A percentile compares a stretch with the other conserved stretches of the same genome.
Evolutionary conservation across 176 grass and related monocot species (phyloP).

Genomic region (Pontederia paniculata): DNA sequence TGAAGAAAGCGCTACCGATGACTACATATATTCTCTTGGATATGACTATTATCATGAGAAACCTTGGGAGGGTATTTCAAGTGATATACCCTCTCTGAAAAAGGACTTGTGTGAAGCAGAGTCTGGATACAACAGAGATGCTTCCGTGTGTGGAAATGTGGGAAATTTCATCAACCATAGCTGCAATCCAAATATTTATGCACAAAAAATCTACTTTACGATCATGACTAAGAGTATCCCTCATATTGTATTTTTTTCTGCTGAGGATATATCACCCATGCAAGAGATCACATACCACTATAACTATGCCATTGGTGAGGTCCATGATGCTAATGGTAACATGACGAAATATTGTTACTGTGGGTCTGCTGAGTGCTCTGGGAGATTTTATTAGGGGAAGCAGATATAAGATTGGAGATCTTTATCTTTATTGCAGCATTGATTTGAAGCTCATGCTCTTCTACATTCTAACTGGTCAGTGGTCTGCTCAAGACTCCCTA

Average conservation of each 20-base stretch:
- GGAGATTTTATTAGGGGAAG: constrained; percentile 53
- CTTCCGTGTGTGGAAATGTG: constrained; percentile 49
- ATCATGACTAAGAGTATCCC: constrained; percentile 48
- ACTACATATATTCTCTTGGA: constrained; percentile 38
- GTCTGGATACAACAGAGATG: constrained; percentile 46
- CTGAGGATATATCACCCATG: constrained; percentile 47
- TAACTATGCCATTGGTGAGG: constrained; percentile 65
- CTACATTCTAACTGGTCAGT: no score
- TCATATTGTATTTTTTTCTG: constrained; percentile 62
- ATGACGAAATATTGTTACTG: constrained; percentile 56
- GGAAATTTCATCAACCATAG: constrained; percentile 71
- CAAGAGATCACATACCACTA: constrained; percentile 61
- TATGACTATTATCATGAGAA: no score
- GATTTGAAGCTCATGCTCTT: no score
- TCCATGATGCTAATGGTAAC: constrained; percentile 68
- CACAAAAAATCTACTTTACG: constrained; percentile 68
- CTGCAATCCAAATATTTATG: constrained; percentile 67
- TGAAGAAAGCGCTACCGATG: constrained; percentile 34
- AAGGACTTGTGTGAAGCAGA: constrained; percentile 23
- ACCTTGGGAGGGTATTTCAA: constrained; percentile 24
- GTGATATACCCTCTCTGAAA: constrained; percentile 54
- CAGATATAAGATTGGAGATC: no score
- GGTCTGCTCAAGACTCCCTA: no score
- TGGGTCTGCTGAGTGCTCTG: constrained; percentile 47
- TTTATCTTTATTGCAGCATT: no score